phyloP scores from a whole-genome alignment of 228 moss, liverwort and hornwort species.

The Sphagnum fallax region DNA sequence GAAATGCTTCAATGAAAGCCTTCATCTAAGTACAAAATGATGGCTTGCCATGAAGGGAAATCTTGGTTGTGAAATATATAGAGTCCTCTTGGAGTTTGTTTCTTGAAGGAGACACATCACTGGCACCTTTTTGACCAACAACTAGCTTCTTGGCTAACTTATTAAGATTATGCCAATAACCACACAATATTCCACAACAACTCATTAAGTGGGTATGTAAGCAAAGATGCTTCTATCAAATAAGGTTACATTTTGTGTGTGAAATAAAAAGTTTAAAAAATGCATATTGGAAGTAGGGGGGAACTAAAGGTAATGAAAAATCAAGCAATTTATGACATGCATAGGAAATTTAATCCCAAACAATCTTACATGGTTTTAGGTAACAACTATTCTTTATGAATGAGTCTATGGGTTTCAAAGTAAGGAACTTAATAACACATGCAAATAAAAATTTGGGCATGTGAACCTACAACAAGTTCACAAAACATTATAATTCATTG shows the following conservation, averaged over 20 bases:
- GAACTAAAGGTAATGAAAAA: too few relatives aligned
- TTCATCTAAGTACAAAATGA: constrained; percentile 13
- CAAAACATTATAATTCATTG: background rate
- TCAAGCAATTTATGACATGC: too few relatives aligned
- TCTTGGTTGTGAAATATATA: constrained; percentile 12
- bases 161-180: constrained; percentile 2
- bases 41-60: constrained; percentile 23
- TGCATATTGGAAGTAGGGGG: too few relatives aligned
- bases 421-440: constrained; percentile 19
- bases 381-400: constrained; percentile 7
- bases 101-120: too few relatives aligned
- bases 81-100: constrained; percentile 1
- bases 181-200: background rate
- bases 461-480: constrained; percentile 12
- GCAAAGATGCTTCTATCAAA: too few relatives aligned
- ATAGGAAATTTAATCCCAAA: too few relatives aligned
- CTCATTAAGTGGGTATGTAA: too few relatives aligned
- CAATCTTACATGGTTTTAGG: constrained; percentile 8
- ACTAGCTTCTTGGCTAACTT: background rate
- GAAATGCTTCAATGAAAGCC: constrained; percentile 14
- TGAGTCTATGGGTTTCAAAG: constrained; percentile 11
- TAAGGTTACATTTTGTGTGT: too few relatives aligned
- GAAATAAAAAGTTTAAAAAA: too few relatives aligned
- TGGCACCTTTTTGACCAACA: background rate
- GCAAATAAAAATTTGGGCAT: constrained; percentile 25